A percentile compares a stretch with the other conserved stretches of the same genome.
Evolutionary conservation across 1,139 yeast species (phyloP).

Genomic region (Pichia sp.): DNA sequence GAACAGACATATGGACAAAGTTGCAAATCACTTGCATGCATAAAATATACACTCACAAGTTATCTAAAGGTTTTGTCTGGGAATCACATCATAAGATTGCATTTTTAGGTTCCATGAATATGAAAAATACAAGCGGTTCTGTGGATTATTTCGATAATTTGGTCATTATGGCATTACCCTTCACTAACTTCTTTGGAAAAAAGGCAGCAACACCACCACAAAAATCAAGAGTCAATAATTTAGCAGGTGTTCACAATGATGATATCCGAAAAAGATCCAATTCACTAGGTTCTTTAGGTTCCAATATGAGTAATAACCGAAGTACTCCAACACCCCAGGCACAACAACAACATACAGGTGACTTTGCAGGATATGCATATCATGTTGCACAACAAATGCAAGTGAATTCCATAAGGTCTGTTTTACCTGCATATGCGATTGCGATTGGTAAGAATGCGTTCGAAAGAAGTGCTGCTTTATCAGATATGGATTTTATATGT

Average conservation of each 20-base stretch:
- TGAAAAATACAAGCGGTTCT: slow-evolving; percentile 49
- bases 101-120: slow-evolving; percentile 49
- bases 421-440: slow-evolving; percentile 73
- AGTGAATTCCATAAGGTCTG: slow-evolving; percentile 63
- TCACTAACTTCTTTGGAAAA: slow-evolving; percentile 53
- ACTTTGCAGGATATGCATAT: slow-evolving; percentile 69
- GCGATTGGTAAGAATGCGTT: slow-evolving; percentile 74
- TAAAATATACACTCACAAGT: slow-evolving; percentile 54
- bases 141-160: slow-evolving; percentile 58
- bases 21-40: slow-evolving; percentile 57
- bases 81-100: slow-evolving; percentile 69
- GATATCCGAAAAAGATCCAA: slow-evolving; percentile 1
- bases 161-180: slow-evolving; percentile 62
- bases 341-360: slow-evolving; percentile 9
- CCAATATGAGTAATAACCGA: slow-evolving; percentile 6
- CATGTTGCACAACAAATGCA: slow-evolving; percentile 71
- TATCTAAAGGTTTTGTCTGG: slow-evolving; percentile 74
- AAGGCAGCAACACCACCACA: slow-evolving; percentile 7
- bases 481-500: slow-evolving; percentile 71
- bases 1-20: slow-evolving; percentile 65
- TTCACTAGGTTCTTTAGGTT: slow-evolving; percentile 6
- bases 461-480: slow-evolving; percentile 60
- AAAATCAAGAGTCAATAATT: not conserved
- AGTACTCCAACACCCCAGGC: not conserved
- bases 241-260: not conserved